Evolutionary conservation across 345 rosid genomes (phyloP).

Genomic region (Brassica incana): DNA sequence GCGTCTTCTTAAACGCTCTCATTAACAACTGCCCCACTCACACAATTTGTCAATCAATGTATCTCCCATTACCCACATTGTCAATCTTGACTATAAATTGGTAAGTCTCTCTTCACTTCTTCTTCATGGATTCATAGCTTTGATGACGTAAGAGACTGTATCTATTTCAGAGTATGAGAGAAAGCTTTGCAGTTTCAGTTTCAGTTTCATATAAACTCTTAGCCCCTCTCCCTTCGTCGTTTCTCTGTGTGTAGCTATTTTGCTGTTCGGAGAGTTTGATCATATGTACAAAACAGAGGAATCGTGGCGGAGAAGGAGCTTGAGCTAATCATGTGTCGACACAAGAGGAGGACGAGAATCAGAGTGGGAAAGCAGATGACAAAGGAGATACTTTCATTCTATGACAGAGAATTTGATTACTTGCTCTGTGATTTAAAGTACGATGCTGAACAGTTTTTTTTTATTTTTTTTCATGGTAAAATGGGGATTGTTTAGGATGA

Average conservation of each 20-base stretch:
- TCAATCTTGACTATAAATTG: too few species aligned
- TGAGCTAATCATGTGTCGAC: slow-evolving; percentile 51
- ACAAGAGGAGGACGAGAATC: slow-evolving; percentile 26
- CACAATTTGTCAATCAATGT: too few species aligned
- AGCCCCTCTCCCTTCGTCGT: slow-evolving; percentile 29
- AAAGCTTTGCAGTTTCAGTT: slow-evolving; percentile 14
- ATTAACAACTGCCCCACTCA: too few species aligned
- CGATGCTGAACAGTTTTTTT: too few species aligned
- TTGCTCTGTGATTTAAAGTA: too few species aligned
- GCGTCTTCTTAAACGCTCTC: too few species aligned
- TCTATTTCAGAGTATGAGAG: slow-evolving; percentile 9
- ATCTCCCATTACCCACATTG: too few species aligned
- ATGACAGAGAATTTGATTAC: too few species aligned
- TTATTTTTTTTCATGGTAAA: slow-evolving; percentile 58
- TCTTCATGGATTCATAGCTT: slow-evolving; percentile 25
- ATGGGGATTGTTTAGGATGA: slow-evolving; percentile 79
- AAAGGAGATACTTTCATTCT: slow-evolving; percentile 49
- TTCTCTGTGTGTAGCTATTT: slow-evolving; percentile 19
- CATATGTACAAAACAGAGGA: slow-evolving; percentile 39
- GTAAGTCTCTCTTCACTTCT: too few species aligned
- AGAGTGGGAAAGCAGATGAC: slow-evolving; percentile 33
- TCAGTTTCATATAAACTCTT: slow-evolving; percentile 23
- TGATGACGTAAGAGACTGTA: neutral
- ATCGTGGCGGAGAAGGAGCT: slow-evolving; percentile 48
- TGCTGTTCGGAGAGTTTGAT: slow-evolving; percentile 42